Percentiles rank a stretch among this genome's conserved stretches.
Evolutionary conservation across 1,284 basidiomycete genomes (phyloP).

Genomic region (Erythrobasidium hasegawianum): DNA sequence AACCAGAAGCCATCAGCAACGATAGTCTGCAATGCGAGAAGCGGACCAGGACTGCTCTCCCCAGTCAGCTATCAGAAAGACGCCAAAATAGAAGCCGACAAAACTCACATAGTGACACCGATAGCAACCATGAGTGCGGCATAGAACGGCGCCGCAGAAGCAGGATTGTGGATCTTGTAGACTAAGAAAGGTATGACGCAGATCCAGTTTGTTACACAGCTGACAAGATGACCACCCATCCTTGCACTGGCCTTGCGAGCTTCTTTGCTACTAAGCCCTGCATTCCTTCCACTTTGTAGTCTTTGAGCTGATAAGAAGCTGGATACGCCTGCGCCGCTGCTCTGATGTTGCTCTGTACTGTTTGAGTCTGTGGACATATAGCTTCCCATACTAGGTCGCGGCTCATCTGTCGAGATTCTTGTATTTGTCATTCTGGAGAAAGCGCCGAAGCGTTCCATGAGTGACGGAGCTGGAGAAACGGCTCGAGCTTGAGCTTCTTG

Average conservation of each 20-base stretch:
- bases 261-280: constrained; percentile 15
- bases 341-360: constrained; percentile 9
- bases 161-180: constrained; percentile 26
- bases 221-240: constrained; percentile 32
- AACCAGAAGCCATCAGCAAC: constrained; percentile 31
- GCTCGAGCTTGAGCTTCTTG: constrained; percentile 8
- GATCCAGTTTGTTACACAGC: constrained; percentile 26
- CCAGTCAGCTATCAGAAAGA: too few relatives aligned
- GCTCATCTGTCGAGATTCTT: constrained; percentile 23
- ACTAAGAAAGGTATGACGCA: constrained; percentile 27
- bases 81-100: background rate
- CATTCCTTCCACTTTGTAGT: background rate
- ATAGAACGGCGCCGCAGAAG: constrained; percentile 18
- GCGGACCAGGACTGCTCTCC: constrained; percentile 23
- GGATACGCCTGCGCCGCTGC: constrained; percentile 16
- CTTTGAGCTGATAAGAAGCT: constrained; percentile 13
- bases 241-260: constrained; percentile 25
- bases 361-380: constrained; percentile 17
- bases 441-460: constrained; percentile 13
- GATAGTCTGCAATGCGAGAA: constrained; percentile 31
- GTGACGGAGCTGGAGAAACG: constrained; percentile 8
- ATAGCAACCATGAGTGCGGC: constrained; percentile 20
- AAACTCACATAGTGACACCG: constrained; percentile 19
- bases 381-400: constrained; percentile 33
- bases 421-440: constrained; percentile 18